Percentiles rank a stretch among this genome's conserved stretches.
phyloP scores from a whole-genome alignment of 805 yeast species.

The Saccharomycopsis babjevae region DNA sequence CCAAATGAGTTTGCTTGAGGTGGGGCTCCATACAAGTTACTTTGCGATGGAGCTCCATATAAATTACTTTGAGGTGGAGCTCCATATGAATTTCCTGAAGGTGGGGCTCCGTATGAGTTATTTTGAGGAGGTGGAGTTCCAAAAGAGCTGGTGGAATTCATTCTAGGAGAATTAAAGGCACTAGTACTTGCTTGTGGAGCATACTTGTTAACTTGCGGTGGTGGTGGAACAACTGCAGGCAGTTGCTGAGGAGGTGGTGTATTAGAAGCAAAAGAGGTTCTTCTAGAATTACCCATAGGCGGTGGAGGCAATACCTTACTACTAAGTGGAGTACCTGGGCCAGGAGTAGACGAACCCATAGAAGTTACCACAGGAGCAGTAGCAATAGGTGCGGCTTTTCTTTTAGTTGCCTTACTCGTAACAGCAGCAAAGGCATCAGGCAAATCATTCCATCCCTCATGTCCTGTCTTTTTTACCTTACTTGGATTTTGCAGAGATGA shows the following conservation, averaged over 20 bases:
- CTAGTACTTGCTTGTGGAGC: constrained; percentile 4
- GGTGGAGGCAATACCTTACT: constrained; percentile 1
- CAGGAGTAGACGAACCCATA: constrained; percentile 19
- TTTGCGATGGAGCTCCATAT: constrained; percentile 1
- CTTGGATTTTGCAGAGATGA: constrained; percentile 20
- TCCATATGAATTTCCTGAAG: not conserved
- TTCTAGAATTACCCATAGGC: constrained; percentile 20
- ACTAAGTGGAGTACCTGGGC: constrained; percentile 20
- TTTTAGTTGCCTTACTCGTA: constrained; percentile 29
- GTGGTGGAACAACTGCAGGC: not conserved
- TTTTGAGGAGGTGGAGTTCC: constrained; percentile 13
- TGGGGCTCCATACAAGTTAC: not conserved
- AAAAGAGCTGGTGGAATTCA: not conserved
- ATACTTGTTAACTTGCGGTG: constrained; percentile 19
- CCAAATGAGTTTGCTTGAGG: constrained; percentile 3
- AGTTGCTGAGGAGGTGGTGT: constrained; percentile 11
- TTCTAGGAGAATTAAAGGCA: constrained; percentile 14
- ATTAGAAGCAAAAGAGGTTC: constrained; percentile 30
- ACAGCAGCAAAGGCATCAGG: constrained; percentile 40
- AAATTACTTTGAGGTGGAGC: not conserved
- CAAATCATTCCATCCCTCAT: constrained; percentile 66
- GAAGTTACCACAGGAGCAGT: constrained; percentile 21
- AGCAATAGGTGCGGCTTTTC: constrained; percentile 34
- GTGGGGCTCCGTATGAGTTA: constrained; percentile 21
- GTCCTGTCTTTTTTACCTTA: constrained; percentile 31